A percentile compares a stretch with the other conserved stretches of the same genome.
Evolutionary conservation across 768 basidiomycete species (phyloP).

Genomic region (Albatrellus ellisii): DNA sequence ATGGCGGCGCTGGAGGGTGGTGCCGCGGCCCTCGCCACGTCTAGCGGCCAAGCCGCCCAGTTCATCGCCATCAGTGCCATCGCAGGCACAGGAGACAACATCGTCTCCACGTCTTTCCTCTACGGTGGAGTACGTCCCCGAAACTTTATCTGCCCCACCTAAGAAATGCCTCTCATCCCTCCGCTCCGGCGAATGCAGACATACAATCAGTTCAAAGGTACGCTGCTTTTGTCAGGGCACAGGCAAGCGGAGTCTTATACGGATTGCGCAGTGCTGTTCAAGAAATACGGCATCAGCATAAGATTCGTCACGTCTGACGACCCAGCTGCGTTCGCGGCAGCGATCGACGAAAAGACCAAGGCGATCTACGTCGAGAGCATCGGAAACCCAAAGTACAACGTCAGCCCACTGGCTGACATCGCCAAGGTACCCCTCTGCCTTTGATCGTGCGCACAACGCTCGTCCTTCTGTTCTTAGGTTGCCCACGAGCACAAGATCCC

Average conservation of each 20-base stretch:
- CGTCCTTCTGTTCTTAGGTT: conserved; percentile 24
- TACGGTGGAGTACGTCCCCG: conserved; percentile 48
- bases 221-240: background rate
- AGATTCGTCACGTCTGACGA: conserved; percentile 47
- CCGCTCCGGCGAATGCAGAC: conserved; percentile 25
- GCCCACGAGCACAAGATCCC: conserved; percentile 66
- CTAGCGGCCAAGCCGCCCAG: conserved; percentile 69
- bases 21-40: conserved; percentile 55
- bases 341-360: conserved; percentile 69
- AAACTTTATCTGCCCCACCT: background rate
- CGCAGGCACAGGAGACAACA: conserved; percentile 60
- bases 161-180: background rate
- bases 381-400: conserved; percentile 64
- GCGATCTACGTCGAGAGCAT: conserved; percentile 67
- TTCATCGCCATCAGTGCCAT: conserved; percentile 37
- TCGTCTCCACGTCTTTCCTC: conserved; percentile 53
- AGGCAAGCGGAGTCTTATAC: background rate
- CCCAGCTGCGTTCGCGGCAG: conserved; percentile 45
- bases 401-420: conserved; percentile 54
- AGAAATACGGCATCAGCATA: conserved; percentile 50
- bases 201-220: conserved; percentile 64
- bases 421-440: conserved; percentile 35
- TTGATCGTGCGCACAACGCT: background rate
- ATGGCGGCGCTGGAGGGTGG: conserved; percentile 77
- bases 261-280: conserved; percentile 25